phyloP scores from a whole-genome alignment of 2,329 filamentous ascomycete genomes.

The Paraphaeosphaeria minitans region DNA sequence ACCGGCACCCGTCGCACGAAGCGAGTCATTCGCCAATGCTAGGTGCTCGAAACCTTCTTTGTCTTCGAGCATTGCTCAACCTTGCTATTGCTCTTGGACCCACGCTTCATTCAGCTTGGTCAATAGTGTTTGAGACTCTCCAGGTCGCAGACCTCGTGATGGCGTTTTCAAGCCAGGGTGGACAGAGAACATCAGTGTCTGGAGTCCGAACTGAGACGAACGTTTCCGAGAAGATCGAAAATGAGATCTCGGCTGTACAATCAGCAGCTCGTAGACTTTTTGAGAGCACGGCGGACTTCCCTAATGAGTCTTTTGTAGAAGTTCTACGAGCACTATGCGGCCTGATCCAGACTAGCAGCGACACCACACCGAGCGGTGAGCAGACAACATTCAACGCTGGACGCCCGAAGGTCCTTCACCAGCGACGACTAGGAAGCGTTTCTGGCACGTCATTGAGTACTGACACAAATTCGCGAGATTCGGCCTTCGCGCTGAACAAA shows the following conservation, averaged over 20 bases:
- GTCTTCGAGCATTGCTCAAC: conserved; percentile 89
- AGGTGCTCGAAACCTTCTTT: conserved; percentile 88
- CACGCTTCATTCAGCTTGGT: conserved; percentile 83
- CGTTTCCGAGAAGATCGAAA: conserved; percentile 58
- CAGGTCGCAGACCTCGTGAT: conserved; percentile 92
- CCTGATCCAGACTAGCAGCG: conserved; percentile 58
- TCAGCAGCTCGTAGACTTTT: conserved; percentile 83
- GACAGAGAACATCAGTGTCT: conserved; percentile 22
- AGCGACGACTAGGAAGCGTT: conserved; percentile 51
- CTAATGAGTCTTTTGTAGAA: conserved; percentile 78
- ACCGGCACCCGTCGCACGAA: conserved; percentile 64
- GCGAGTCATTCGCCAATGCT: conserved; percentile 55
- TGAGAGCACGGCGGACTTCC: conserved; percentile 91
- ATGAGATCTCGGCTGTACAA: conserved; percentile 87
- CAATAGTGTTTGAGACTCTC: conserved; percentile 87
- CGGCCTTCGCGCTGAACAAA: conserved; percentile 55
- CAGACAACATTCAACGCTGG: conserved; percentile 26
- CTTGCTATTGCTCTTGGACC: conserved; percentile 92
- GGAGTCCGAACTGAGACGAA: conserved; percentile 31
- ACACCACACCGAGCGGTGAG: conserved; percentile 28
- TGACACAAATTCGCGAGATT: conserved; percentile 50
- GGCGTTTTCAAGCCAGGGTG: conserved; percentile 48
- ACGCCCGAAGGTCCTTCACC: conserved; percentile 39
- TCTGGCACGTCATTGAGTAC: conserved; percentile 49
- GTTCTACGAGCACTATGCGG: conserved; percentile 77